Percentiles rank a stretch among this genome's conserved stretches.
Conservation (phyloP, 78 protist species). For the Trichosphaerium sp. region DNA sequence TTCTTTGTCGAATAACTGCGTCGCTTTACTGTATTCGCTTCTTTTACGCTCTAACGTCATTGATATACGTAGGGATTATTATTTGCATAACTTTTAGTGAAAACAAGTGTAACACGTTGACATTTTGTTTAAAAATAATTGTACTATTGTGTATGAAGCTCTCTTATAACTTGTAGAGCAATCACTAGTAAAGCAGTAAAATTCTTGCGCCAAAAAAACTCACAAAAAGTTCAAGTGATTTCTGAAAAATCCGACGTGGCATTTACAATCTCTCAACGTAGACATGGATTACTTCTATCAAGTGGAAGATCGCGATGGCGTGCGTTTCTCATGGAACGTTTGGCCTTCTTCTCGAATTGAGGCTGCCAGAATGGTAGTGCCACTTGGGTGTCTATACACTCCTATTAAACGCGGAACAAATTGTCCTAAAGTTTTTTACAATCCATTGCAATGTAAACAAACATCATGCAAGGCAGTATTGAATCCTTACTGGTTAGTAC, state of each 20-base stretch:
- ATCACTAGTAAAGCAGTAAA: too few relatives aligned
- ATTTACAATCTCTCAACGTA: not conserved
- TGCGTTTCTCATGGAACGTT: slow-evolving; percentile 84
- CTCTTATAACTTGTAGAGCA: too few relatives aligned
- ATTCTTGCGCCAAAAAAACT: too few relatives aligned
- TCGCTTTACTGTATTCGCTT: too few relatives aligned
- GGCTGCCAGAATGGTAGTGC: slow-evolving; percentile 78
- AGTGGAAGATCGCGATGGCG: slow-evolving; percentile 65
- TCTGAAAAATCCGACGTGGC: not conserved
- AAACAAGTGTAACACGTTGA: too few relatives aligned
- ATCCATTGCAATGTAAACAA: slow-evolving; percentile 75
- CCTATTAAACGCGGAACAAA: slow-evolving; percentile 68
- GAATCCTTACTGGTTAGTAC: slow-evolving; percentile 81
- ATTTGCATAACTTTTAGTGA: too few relatives aligned
- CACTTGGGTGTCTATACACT: slow-evolving; percentile 86
- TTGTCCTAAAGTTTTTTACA: slow-evolving; percentile 59
- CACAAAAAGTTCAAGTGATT: too few relatives aligned
- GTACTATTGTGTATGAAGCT: too few relatives aligned
- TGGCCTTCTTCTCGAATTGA: slow-evolving; percentile 52
- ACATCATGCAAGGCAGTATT: slow-evolving; percentile 63
- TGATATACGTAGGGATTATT: too few relatives aligned
- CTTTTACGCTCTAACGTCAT: too few relatives aligned
- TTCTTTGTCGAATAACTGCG: too few relatives aligned
- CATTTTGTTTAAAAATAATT: too few relatives aligned
- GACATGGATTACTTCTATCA: slow-evolving; percentile 15